Base-by-base conservation (phyloP, 164 flowering plant species). In the Annona cherimola region DNA sequence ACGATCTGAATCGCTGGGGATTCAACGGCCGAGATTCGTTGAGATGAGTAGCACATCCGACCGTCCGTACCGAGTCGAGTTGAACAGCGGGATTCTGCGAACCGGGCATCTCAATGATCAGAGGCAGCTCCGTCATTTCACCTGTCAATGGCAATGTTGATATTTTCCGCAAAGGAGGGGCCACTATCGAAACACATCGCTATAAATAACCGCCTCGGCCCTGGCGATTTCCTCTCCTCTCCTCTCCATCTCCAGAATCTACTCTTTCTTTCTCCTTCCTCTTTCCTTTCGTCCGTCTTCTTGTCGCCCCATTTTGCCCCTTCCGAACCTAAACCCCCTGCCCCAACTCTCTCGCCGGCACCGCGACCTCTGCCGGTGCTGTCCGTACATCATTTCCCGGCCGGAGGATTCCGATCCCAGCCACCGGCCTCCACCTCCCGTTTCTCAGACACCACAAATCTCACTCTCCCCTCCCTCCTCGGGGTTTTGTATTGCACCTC, bases 111-210 rank as follows among this genome's bases (percentile, higher is more conserved):
- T 43, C 11, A 41, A 11, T 40, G 66, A 3, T 1, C 14, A 42
- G 45, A 67, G 71, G 45, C 19, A 41, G 4, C 61, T 68, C 35
- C 12, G 76, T 68, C 67, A 68, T 50, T 68, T 9, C 19, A 3
- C 45, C 16, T 3, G 1, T 7, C 3, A 45, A 40, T 8, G 46
- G 76, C 67, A 69, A 46, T 61, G 54, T 43, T 9, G 72, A 50
- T 50, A 69, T 54, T 69, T 63, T 63, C 45, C 4, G 1, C 0
- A 20, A 69, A 26, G 1, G 40, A n/a, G 3, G 0, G 63, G 71
- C 1, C 18, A 14, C 7, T 6, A 1, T 3, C 8, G 12, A 4
- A 4, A 18, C 5, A 6, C 19, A 46, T 19, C 35, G 2, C 67
- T 63, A 35, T 20, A 62, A 26, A 63, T 20, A 57, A 45, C 39